These are phyloP conservation scores for Aspergillus texensis DNA, from an alignment of 2,329 filamentous ascomycete species.

Conservation along the genomic window DNA sequence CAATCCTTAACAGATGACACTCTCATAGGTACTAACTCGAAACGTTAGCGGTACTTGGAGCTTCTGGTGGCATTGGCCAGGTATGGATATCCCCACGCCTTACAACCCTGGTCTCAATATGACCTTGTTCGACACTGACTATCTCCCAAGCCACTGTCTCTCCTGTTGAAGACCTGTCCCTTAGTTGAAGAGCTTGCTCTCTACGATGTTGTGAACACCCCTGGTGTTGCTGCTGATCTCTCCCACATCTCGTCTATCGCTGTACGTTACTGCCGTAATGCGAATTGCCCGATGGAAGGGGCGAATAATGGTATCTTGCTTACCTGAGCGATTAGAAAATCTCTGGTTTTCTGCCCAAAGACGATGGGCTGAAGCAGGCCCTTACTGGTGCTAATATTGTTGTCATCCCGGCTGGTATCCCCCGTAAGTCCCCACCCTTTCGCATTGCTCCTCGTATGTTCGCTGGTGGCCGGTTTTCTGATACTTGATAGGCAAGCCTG, in stretches of 20 bases:
- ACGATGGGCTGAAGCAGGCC: constrained; percentile 80
- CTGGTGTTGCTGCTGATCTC: constrained; percentile 92
- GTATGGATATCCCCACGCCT: constrained; percentile 53
- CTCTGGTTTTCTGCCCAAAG: constrained; percentile 83
- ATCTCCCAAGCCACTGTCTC: constrained; percentile 76
- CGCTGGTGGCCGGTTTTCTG: background rate
- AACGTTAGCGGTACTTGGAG: constrained; percentile 76
- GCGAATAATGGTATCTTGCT: constrained; percentile 12
- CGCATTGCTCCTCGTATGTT: background rate
- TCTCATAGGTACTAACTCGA: constrained; percentile 20
- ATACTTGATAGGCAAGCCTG: constrained; percentile 78
- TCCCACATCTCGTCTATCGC: constrained; percentile 95
- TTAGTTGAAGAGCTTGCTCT: constrained; percentile 90
- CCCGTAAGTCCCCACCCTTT: constrained; percentile 65
- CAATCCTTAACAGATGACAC: background rate
- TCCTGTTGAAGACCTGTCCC: constrained; percentile 89
- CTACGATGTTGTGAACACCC: constrained; percentile 99
- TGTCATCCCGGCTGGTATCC: constrained; percentile 96
- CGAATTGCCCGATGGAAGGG: background rate
- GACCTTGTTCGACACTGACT: background rate
- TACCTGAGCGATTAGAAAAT: constrained; percentile 65
- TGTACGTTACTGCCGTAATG: constrained; percentile 54
- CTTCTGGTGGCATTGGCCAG: constrained; percentile 98
- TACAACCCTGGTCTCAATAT: background rate
- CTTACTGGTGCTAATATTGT: constrained; percentile 94